Conservation (phyloP, 495 filamentous ascomycete genomes). For the Aspergillus campestris region DNA sequence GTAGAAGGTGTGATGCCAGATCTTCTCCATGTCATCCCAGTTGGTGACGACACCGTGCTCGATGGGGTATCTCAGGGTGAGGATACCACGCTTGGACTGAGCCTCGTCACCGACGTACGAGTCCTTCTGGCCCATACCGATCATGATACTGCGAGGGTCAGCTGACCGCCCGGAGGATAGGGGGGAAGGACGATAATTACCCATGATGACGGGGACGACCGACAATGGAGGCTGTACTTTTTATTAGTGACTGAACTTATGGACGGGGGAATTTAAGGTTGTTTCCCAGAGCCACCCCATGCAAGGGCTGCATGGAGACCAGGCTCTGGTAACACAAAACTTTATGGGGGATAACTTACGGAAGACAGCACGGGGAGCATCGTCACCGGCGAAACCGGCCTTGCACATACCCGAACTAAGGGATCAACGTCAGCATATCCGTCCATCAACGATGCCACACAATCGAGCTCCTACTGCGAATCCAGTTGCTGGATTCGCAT, state of each 20-base stretch:
- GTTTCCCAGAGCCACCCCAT: slow-evolving; percentile 4
- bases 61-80: slow-evolving; percentile 97
- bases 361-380: slow-evolving; percentile 99
- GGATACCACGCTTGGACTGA: slow-evolving; percentile 99
- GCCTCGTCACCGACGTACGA: slow-evolving; percentile 99
- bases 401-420: slow-evolving; percentile 99
- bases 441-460: slow-evolving; percentile 1
- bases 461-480: neutral
- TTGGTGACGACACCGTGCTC: slow-evolving; percentile 99
- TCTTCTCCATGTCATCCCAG: slow-evolving; percentile 99
- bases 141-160: slow-evolving; percentile 79
- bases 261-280: neutral
- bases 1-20: slow-evolving; percentile 99
- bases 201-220: slow-evolving; percentile 99
- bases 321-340: slow-evolving; percentile 4
- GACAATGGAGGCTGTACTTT: slow-evolving; percentile 82
- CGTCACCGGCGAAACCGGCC: slow-evolving; percentile 99
- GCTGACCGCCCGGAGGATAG: neutral
- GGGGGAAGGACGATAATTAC: slow-evolving; percentile 48
- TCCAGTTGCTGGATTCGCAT: neutral
- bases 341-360: slow-evolving; percentile 64
- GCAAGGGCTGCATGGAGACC: slow-evolving; percentile 21
- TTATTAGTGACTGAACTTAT: slow-evolving; percentile 14
- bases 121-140: slow-evolving; percentile 99
- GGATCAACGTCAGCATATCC: slow-evolving; percentile 11